phyloP scores from a whole-genome alignment of 495 filamentous ascomycete genomes.

The Daldinia vernicosa region DNA sequence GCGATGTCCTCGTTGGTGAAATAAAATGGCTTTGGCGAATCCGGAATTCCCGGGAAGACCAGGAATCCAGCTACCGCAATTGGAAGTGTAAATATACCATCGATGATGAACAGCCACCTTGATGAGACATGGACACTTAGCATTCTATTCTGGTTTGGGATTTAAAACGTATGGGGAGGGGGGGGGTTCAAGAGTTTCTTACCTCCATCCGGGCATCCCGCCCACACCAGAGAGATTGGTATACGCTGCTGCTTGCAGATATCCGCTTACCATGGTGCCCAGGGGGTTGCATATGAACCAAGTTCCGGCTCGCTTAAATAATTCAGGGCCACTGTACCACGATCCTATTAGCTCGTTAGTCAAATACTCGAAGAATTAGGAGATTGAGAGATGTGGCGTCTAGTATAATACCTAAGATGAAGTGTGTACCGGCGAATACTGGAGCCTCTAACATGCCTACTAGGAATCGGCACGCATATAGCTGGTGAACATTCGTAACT shows the following conservation, averaged over 20 bases:
- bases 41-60: conserved; percentile 60
- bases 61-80: conserved; percentile 56
- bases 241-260: conserved; percentile 60
- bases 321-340: conserved; percentile 44
- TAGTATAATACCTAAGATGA: conserved; percentile 34
- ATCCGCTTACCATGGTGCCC: conserved; percentile 47
- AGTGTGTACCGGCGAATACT: conserved; percentile 48
- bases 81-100: conserved; percentile 61
- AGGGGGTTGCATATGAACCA: conserved; percentile 51
- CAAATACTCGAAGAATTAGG: neutral
- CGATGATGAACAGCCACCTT: conserved; percentile 61
- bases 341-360: conserved; percentile 47
- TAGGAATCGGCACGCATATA: conserved; percentile 53
- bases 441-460: conserved; percentile 62
- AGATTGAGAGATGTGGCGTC: neutral
- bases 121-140: neutral
- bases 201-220: conserved; percentile 57
- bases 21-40: conserved; percentile 53
- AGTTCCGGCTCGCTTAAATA: conserved; percentile 48
- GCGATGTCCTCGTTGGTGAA: conserved; percentile 50
- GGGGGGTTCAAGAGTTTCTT: neutral
- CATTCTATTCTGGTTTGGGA: neutral
- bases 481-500: conserved; percentile 43
- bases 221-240: conserved; percentile 55
- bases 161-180: neutral